These are phyloP conservation scores for Elaeis guineensis DNA, from an alignment of 176 grass and related monocot genomes.

Conservation along the genomic window DNA sequence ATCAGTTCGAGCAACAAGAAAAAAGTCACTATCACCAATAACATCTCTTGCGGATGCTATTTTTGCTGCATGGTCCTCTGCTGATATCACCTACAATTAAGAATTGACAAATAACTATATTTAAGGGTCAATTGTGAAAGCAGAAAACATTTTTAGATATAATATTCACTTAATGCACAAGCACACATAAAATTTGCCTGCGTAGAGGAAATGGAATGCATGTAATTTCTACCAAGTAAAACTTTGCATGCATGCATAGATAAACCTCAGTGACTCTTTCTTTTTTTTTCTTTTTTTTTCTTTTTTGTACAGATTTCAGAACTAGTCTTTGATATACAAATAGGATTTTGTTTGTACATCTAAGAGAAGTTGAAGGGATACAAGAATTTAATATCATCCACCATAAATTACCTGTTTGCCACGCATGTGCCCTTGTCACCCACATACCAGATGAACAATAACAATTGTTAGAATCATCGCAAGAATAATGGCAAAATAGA, in stretches of 20 bases:
- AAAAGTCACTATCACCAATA: conserved; percentile 31
- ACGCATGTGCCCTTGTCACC: conserved; percentile 36
- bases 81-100: conserved; percentile 33
- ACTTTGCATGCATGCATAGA: too few relatives aligned
- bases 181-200: not conserved
- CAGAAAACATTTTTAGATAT: too few relatives aligned
- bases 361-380: not conserved
- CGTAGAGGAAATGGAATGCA: not conserved
- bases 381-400: not conserved
- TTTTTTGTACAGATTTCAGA: too few relatives aligned
- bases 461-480: too few relatives aligned
- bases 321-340: too few relatives aligned
- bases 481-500: not conserved
- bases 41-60: conserved; percentile 39
- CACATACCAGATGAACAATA: too few relatives aligned
- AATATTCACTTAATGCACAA: too few relatives aligned
- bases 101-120: not conserved
- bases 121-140: not conserved
- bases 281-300: too few relatives aligned
- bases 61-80: conserved; percentile 42
- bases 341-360: not conserved
- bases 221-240: too few relatives aligned
- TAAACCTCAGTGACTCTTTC: too few relatives aligned
- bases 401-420: conserved; percentile 33
- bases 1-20: conserved; percentile 41